These are phyloP conservation scores for Fraxinus sp. DNA, from an alignment of 305 asterid genomes.

Conservation along the genomic window DNA sequence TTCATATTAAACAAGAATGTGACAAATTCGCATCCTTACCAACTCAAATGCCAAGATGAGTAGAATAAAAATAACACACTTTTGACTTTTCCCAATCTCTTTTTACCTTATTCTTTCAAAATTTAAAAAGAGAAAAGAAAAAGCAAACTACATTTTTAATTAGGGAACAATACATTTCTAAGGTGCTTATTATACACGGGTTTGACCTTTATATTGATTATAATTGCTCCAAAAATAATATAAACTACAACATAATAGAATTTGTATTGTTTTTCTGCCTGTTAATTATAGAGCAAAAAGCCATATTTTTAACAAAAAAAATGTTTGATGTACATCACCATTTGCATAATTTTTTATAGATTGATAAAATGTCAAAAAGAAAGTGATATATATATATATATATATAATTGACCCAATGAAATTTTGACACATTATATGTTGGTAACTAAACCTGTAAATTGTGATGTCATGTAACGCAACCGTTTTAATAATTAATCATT, in stretches of 20 bases:
- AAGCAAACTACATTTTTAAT: background rate
- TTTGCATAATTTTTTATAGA: no score
- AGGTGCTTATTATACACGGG: no score
- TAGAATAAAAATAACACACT: background rate
- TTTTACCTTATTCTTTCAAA: background rate
- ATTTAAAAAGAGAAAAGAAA: background rate
- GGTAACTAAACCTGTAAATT: no score
- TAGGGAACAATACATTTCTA: no score
- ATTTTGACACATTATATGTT: no score
- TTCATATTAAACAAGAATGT: background rate
- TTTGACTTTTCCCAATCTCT: background rate
- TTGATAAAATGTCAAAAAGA: no score
- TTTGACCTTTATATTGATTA: background rate
- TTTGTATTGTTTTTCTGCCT: background rate
- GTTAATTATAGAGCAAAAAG: no score
- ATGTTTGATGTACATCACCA: accelerated
- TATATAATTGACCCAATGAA: background rate
- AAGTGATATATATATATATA: no score
- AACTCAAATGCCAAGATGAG: background rate
- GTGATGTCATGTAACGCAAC: background rate
- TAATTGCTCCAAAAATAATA: background rate
- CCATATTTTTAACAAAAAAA: no score
- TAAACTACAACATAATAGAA: background rate
- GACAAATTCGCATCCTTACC: background rate
- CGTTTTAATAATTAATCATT: no score